Conservation (phyloP, 139 green algal species). For the Chlorella sp. region DNA sequence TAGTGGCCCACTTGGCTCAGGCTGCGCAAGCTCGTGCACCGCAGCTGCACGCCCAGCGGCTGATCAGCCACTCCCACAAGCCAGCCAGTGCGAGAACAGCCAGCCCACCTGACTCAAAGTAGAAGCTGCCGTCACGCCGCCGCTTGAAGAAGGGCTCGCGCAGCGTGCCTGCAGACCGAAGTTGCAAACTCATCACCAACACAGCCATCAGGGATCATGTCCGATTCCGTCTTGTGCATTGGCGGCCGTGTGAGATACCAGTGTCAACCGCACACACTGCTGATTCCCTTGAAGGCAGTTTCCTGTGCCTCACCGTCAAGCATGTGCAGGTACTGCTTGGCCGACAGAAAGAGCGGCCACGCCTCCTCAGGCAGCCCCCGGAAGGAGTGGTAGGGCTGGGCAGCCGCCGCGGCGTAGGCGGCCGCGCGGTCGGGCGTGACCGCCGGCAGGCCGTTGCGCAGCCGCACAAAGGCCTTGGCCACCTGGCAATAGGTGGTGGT, state of each 20-base stretch:
- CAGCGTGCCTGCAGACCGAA: conserved; percentile 40
- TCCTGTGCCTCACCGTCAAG: conserved; percentile 56
- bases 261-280: too few species aligned
- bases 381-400: conserved; percentile 50
- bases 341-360: conserved; percentile 82
- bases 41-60: too few species aligned
- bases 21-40: too few species aligned
- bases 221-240: neutral
- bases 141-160: conserved; percentile 73
- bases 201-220: too few species aligned
- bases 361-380: conserved; percentile 59
- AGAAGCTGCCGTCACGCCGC: conserved; percentile 37
- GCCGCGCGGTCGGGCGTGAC: conserved; percentile 41
- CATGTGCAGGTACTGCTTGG: conserved; percentile 63
- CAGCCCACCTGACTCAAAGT: conserved; percentile 13
- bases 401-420: conserved; percentile 27
- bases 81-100: too few species aligned
- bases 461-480: conserved; percentile 59
- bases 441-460: conserved; percentile 57
- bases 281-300: neutral
- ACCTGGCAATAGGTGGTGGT: conserved; percentile 59
- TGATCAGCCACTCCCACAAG: too few species aligned
- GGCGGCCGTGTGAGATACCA: too few species aligned
- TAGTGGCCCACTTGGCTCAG: too few species aligned
- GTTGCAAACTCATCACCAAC: neutral